Evolutionary conservation across 139 green algal genomes (phyloP).

Genomic region (Coelastrella sp.): DNA sequence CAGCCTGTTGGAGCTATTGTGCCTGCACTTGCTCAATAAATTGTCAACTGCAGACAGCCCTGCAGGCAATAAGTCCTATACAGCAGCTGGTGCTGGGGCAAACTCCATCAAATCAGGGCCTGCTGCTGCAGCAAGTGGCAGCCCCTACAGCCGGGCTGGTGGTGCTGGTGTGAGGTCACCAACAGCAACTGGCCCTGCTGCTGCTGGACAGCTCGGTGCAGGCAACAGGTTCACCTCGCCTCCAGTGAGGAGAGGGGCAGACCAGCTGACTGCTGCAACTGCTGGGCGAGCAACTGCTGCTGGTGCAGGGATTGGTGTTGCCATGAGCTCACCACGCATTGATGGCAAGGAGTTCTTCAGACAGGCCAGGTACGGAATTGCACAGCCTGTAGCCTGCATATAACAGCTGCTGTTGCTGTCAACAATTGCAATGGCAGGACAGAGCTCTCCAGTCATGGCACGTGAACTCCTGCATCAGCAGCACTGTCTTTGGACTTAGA

Average conservation of each 20-base stretch:
- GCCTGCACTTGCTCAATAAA: not conserved
- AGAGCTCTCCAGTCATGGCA: no score
- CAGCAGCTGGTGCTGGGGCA: not conserved
- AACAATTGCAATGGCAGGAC: no score
- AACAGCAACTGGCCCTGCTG: not conserved
- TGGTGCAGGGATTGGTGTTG: not conserved
- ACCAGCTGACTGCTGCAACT: not conserved
- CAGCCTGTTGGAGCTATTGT: no score
- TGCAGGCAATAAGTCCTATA: not conserved
- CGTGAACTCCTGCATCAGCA: no score
- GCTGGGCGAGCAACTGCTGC: not conserved
- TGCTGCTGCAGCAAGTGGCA: not conserved
- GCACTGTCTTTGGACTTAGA: no score
- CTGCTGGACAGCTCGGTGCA: not conserved
- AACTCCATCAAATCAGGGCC: not conserved
- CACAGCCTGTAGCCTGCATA: no score
- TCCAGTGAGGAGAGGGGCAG: not conserved
- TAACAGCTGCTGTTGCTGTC: no score
- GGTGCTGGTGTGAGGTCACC: not conserved
- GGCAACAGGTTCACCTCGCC: conserved; percentile 12
- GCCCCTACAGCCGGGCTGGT: not conserved
- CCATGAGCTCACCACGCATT: conserved; percentile 44
- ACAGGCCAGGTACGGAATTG: conserved; percentile 61
- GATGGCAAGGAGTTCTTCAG: conserved; percentile 81
- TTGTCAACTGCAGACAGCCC: not conserved